Evolutionary conservation across 805 yeast species (phyloP), one percentile per base, ranked within the genome.

Genomic region (Candida pseudofarinosa): DNA sequence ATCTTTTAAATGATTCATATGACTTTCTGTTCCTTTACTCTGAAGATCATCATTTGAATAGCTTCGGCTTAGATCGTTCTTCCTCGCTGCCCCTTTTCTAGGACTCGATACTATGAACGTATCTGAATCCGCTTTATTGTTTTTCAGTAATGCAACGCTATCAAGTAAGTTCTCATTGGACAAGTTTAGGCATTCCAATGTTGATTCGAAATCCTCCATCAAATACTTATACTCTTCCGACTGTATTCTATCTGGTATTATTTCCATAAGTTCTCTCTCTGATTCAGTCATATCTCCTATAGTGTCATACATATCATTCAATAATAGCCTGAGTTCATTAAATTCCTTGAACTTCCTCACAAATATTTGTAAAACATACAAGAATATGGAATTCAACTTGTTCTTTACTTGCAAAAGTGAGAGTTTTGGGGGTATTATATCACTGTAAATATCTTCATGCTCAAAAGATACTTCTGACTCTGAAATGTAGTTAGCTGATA

Each of bases 301-400:
- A 3, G 53, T 39, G 2, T 65, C 73, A 4, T 51, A 31, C 6
- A 56, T 48, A n/a, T 63, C 68, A 41, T 60, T 43, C 38, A 60
- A 62, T 4, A 45, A 37, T 3, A 62, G 41, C 37, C 55, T 60
- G 23, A 53, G 48, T 4, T 55, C 55, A 38, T 60, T 66, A 33
- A 71, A 57, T 37, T 57, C 61, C 41, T 56, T 58, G 49, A 65
- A 68, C 0, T 56, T 40, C 14, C 44, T 47, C 4, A 67, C 55
- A 43, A 69, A 70, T 0, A 52, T 46, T 42, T 63, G 63, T 15
- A 69, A 55, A 1, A 59, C 63, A 17, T 65, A 68, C 3, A 70
- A 52, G 36, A 71, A 69, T 4, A 68, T 58, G 16, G 51, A 32
- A 44, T 71, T 69, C 35, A 71, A 58, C 33, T 56, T 57, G 26